These are phyloP conservation scores for Pyricularia sp. DNA, from an alignment of 2,329 filamentous ascomycete genomes.

Conservation along the genomic window DNA sequence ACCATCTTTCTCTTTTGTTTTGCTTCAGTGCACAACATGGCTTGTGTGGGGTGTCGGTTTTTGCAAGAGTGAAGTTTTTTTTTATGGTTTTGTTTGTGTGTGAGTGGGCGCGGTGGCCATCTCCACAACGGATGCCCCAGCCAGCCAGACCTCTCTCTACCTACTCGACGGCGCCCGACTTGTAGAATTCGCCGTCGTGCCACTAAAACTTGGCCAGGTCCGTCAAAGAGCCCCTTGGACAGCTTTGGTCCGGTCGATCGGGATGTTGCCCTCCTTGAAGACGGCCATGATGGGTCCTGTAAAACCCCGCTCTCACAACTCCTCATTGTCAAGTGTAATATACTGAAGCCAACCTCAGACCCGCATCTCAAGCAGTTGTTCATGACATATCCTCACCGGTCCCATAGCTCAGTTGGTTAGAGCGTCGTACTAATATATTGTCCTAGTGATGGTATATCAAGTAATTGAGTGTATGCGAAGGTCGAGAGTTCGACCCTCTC, in stretches of 20 bases:
- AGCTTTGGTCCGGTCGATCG: conserved; percentile 89
- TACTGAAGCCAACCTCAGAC: too few relatives aligned
- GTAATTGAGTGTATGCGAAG: neutral
- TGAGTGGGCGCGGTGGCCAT: neutral
- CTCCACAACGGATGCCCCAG: neutral
- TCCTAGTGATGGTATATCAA: neutral
- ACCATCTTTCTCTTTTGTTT: neutral
- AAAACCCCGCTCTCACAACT: conserved; percentile 73
- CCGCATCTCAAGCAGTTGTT: too few relatives aligned
- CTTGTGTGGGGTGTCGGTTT: neutral
- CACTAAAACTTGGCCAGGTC: conserved; percentile 71
- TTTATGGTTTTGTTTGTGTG: neutral
- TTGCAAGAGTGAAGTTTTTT: neutral
- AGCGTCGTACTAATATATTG: conserved; percentile 5
- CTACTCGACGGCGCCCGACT: conserved; percentile 46
- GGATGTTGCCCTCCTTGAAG: conserved; percentile 72
- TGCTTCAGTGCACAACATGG: neutral
- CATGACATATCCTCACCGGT: neutral
- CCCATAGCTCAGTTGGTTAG: conserved; percentile 6
- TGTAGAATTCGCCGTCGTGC: conserved; percentile 71
- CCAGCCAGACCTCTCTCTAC: conserved; percentile 18
- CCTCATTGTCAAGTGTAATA: conserved; percentile 36
- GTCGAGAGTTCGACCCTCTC: conserved; percentile 7
- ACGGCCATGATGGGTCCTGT: conserved; percentile 76
- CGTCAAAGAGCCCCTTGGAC: conserved; percentile 78